A percentile compares a stretch with the other conserved stretches of the same genome.
These are phyloP conservation scores for Calvatia gigantea DNA, from an alignment of 768 basidiomycete species.

Conservation along the genomic window DNA sequence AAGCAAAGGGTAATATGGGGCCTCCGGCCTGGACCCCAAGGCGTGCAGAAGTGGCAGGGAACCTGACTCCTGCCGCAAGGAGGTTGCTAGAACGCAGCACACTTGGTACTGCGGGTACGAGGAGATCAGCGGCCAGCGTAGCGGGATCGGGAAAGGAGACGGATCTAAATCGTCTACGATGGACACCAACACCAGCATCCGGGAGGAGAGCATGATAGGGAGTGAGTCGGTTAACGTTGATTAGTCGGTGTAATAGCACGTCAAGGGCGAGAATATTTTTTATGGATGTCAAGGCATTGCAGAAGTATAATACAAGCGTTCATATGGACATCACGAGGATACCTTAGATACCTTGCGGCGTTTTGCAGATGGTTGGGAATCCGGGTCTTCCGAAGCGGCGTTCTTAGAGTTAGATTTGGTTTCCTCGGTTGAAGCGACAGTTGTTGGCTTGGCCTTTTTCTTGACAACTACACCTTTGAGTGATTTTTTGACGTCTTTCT, in stretches of 20 bases:
- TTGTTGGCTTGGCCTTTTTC: slow-evolving; percentile 55
- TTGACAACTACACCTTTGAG: slow-evolving; percentile 82
- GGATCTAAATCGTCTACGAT: slow-evolving; percentile 64
- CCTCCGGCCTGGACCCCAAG: slow-evolving; percentile 81
- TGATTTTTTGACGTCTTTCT: slow-evolving; percentile 63
- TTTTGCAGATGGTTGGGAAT: slow-evolving; percentile 43
- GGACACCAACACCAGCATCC: slow-evolving; percentile 72
- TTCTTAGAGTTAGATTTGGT: neutral
- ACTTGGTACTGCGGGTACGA: slow-evolving; percentile 55
- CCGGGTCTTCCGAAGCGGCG: slow-evolving; percentile 14
- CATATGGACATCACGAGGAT: slow-evolving; percentile 12
- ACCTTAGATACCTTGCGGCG: slow-evolving; percentile 49
- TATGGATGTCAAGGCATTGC: slow-evolving; percentile 2
- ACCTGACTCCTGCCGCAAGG: slow-evolving; percentile 83
- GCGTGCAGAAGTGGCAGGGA: slow-evolving; percentile 66
- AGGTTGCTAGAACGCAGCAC: slow-evolving; percentile 72
- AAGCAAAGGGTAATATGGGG: slow-evolving; percentile 60
- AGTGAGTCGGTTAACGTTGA: no score
- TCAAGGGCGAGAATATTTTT: no score
- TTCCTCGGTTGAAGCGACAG: slow-evolving; percentile 13
- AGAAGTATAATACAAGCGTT: neutral
- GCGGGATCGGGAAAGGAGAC: slow-evolving; percentile 43
- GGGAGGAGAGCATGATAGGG: slow-evolving; percentile 16
- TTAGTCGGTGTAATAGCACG: no score
- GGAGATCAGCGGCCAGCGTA: slow-evolving; percentile 60